Evolutionary conservation across 352 stramenopile species (phyloP).

Genomic region (Plasmopara halstedii): DNA sequence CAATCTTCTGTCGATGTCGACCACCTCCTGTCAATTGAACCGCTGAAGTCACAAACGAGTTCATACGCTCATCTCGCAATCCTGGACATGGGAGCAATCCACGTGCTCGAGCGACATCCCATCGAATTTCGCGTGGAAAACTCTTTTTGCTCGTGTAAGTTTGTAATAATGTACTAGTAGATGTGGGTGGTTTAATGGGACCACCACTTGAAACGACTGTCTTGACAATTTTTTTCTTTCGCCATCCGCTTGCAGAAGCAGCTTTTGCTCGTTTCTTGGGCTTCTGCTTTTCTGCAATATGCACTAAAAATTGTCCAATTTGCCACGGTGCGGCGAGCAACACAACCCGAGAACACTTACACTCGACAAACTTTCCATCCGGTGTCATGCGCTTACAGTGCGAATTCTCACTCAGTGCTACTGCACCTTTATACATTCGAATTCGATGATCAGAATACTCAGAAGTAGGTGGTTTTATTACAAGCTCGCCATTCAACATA

Average conservation of each 20-base stretch:
- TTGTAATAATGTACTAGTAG: conserved; percentile 11
- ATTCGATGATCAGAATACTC: conserved; percentile 5
- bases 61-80: conserved; percentile 48
- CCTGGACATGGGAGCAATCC: conserved; percentile 55
- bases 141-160: conserved; percentile 32
- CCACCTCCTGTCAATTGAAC: conserved; percentile 60
- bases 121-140: conserved; percentile 46
- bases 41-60: conserved; percentile 40
- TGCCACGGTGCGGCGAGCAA: conserved; percentile 46
- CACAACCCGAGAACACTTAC: conserved; percentile 54
- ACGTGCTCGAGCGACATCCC: conserved; percentile 35
- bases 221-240: conserved; percentile 16
- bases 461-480: conserved; percentile 7
- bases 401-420: conserved; percentile 26
- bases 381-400: conserved; percentile 57
- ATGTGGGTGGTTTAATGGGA: too few relatives aligned
- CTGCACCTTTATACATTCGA: conserved; percentile 25
- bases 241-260: conserved; percentile 1
- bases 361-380: conserved; percentile 61
- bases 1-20: conserved; percentile 53
- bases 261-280: conserved; percentile 22
- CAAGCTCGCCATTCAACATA: conserved; percentile 9
- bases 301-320: conserved; percentile 47
- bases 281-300: conserved; percentile 47
- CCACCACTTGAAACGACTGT: conserved; percentile 2